These are phyloP conservation scores for Protomyces macrosporus DNA, from an alignment of 1,139 yeast genomes.

Conservation along the genomic window DNA sequence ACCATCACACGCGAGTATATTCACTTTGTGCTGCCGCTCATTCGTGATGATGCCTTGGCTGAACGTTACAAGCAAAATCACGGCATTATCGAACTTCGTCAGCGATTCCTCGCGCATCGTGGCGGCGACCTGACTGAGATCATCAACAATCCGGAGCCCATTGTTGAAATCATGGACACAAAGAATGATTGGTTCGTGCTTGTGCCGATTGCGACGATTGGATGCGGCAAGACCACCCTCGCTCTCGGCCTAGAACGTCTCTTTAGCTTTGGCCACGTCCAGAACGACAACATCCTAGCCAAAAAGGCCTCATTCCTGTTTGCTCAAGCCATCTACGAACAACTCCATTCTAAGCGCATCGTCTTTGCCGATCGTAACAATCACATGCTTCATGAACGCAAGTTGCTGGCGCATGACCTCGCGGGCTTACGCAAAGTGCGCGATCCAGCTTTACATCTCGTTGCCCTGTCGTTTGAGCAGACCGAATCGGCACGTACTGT, in stretches of 20 bases:
- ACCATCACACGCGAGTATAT: conserved; percentile 62
- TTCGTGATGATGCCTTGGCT: conserved; percentile 44
- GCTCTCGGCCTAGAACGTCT: conserved; percentile 55
- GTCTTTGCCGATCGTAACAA: conserved; percentile 83
- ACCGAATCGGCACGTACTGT: conserved; percentile 39
- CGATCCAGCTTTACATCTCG: conserved; percentile 39
- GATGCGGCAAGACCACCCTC: conserved; percentile 92
- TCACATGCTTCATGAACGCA: conserved; percentile 64
- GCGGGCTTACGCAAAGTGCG: conserved; percentile 20
- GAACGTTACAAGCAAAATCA: conserved; percentile 52
- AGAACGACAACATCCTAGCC: conserved; percentile 68
- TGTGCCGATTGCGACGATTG: conserved; percentile 83
- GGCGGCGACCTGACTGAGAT: conserved; percentile 47
- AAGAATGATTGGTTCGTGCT: conserved; percentile 49
- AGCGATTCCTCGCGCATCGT: conserved; percentile 48
- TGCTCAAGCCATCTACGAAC: conserved; percentile 48
- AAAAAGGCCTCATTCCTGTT: conserved; percentile 45
- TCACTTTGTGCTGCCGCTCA: conserved; percentile 47
- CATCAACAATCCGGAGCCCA: conserved; percentile 33
- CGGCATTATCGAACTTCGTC: conserved; percentile 72
- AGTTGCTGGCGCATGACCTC: conserved; percentile 58
- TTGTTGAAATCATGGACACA: neutral
- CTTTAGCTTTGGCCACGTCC: conserved; percentile 68
- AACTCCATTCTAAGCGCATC: conserved; percentile 41
- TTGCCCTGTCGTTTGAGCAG: conserved; percentile 68